Percentiles rank a stretch among this genome's conserved stretches.
Conservation (phyloP, 306 rosid genomes). For the Hippophae gyantsensis region DNA sequence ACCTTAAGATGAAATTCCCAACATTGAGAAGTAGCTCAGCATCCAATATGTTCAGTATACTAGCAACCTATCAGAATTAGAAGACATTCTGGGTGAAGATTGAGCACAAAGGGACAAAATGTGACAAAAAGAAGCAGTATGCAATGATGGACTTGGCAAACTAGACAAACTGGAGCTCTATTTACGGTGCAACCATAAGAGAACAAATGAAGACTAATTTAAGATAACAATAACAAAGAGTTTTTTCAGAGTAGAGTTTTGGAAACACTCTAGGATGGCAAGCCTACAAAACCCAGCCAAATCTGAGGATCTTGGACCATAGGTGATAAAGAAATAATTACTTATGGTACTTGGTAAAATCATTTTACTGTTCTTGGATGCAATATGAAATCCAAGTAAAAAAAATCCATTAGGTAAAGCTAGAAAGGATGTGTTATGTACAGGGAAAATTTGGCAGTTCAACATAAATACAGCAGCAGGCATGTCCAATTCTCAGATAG, state of each 20-base stretch:
- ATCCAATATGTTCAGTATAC: slow-evolving; percentile 81
- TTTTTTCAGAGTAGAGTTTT: too few relatives aligned
- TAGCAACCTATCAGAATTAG: slow-evolving; percentile 59
- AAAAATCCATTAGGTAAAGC: slow-evolving; percentile 6
- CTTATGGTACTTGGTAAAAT: not conserved
- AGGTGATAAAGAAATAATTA: not conserved
- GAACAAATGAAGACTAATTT: too few relatives aligned
- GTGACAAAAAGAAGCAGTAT: not conserved
- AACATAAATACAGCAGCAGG: not conserved
- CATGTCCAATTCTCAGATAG: too few relatives aligned
- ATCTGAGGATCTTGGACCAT: too few relatives aligned
- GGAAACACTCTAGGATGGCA: too few relatives aligned
- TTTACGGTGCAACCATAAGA: too few relatives aligned
- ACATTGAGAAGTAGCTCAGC: slow-evolving; percentile 60
- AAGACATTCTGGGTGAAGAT: slow-evolving; percentile 9
- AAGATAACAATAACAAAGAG: too few relatives aligned
- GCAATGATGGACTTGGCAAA: not conserved
- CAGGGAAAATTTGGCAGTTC: not conserved
- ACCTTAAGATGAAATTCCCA: slow-evolving; percentile 80
- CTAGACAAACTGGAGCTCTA: too few relatives aligned
- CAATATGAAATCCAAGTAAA: slow-evolving; percentile 11
- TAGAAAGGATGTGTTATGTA: not conserved
- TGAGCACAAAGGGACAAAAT: not conserved
- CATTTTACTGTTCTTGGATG: not conserved
- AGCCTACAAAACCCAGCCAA: too few relatives aligned